Evolutionary conservation across 2,329 filamentous ascomycete species (phyloP).

Genomic region (Westerdykella sp.): DNA sequence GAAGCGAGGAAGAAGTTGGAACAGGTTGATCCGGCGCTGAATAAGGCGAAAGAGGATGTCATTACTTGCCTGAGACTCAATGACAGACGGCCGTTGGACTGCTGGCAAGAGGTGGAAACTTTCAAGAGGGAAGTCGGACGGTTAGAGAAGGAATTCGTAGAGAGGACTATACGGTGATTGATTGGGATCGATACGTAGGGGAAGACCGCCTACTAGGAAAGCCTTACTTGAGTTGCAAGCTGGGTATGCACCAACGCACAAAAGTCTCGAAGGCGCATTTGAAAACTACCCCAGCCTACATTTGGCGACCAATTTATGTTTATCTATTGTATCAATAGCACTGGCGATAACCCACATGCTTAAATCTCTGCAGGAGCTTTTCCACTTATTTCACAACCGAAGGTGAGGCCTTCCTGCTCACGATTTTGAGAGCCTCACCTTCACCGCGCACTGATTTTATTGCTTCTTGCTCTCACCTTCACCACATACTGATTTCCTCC

Average conservation of each 20-base stretch:
- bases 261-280: too few relatives aligned
- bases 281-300: too few relatives aligned
- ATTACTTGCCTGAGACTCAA: slow-evolving; percentile 75
- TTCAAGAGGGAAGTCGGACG: slow-evolving; percentile 86
- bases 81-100: slow-evolving; percentile 84
- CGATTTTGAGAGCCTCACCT: too few relatives aligned
- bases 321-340: too few relatives aligned
- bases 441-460: not conserved
- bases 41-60: slow-evolving; percentile 68
- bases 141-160: slow-evolving; percentile 82
- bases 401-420: too few relatives aligned
- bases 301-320: too few relatives aligned
- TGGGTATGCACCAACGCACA: too few relatives aligned
- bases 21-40: slow-evolving; percentile 63
- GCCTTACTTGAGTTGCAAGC: too few relatives aligned
- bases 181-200: not conserved
- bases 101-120: slow-evolving; percentile 84
- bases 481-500: not conserved
- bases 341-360: too few relatives aligned
- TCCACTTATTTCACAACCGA: too few relatives aligned
- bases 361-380: too few relatives aligned
- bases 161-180: slow-evolving; percentile 59
- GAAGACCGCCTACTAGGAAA: too few relatives aligned
- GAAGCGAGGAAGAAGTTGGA: slow-evolving; percentile 52
- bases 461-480: slow-evolving; percentile 1